These are phyloP conservation scores for Penicillium cataractarum DNA, from an alignment of 495 filamentous ascomycete species.

Conservation along the genomic window DNA sequence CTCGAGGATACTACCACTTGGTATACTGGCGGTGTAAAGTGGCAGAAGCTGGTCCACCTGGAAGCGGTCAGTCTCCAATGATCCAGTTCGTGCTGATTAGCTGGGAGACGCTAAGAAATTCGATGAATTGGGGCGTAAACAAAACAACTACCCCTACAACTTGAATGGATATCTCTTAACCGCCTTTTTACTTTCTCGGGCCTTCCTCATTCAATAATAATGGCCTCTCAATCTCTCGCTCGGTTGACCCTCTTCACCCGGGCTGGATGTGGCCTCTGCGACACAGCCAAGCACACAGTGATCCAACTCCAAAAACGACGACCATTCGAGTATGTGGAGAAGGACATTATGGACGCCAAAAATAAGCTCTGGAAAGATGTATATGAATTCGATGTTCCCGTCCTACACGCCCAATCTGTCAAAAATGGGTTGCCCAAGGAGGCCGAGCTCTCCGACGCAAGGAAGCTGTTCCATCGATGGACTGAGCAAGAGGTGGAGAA, in stretches of 20 bases:
- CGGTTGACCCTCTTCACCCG: conserved; percentile 85
- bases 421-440: conserved; percentile 34
- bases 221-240: conserved; percentile 27
- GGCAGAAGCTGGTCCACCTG: too few species aligned
- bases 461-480: conserved; percentile 86
- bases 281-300: conserved; percentile 73
- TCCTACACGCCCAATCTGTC: conserved; percentile 67
- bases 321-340: conserved; percentile 75
- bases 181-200: too few species aligned
- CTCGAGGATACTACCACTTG: too few species aligned
- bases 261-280: conserved; percentile 76
- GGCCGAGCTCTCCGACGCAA: conserved; percentile 53
- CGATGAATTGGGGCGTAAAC: too few species aligned
- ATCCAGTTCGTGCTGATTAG: too few species aligned
- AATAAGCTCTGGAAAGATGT: conserved; percentile 72
- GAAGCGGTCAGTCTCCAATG: too few species aligned
- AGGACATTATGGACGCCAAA: conserved; percentile 72
- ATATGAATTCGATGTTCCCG: conserved; percentile 91
- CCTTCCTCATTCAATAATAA: too few species aligned
- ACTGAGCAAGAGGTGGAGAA: conserved; percentile 67
- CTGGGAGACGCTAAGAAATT: too few species aligned
- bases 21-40: too few species aligned
- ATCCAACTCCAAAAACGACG: conserved; percentile 67
- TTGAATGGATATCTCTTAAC: too few species aligned
- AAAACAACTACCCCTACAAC: too few species aligned